Evolutionary conservation across 352 stramenopile species (phyloP).

Genomic region (Phytopythium chamaehyphon): DNA sequence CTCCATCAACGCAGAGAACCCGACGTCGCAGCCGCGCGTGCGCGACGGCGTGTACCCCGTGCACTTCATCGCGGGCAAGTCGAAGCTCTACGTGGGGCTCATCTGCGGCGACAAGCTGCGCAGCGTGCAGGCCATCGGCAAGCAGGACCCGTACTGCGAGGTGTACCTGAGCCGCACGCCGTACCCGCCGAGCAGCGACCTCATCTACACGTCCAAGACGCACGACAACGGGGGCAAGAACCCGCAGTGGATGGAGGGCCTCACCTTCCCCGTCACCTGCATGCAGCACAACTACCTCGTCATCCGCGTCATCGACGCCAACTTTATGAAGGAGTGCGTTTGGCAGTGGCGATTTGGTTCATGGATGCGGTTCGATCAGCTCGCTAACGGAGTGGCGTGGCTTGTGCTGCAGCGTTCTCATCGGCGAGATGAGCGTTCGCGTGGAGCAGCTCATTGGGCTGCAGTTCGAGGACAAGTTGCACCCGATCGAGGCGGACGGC

Average conservation of each 20-base stretch:
- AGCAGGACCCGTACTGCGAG: constrained; percentile 70
- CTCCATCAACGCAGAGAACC: constrained; percentile 56
- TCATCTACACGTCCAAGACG: constrained; percentile 68
- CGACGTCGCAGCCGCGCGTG: constrained; percentile 48
- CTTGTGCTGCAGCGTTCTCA: constrained; percentile 37
- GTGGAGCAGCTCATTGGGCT: constrained; percentile 62
- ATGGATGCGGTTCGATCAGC: neutral
- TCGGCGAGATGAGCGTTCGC: constrained; percentile 65
- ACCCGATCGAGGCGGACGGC: constrained; percentile 65
- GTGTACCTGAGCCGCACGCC: constrained; percentile 57
- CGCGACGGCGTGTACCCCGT: constrained; percentile 71
- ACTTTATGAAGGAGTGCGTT: constrained; percentile 68
- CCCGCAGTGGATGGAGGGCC: constrained; percentile 65
- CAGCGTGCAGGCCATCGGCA: constrained; percentile 72
- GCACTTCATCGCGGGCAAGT: constrained; percentile 71
- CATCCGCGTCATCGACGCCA: constrained; percentile 80
- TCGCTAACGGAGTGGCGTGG: neutral
- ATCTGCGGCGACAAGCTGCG: constrained; percentile 70
- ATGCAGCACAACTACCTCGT: constrained; percentile 80
- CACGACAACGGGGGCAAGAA: constrained; percentile 84
- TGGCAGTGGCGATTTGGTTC: neutral
- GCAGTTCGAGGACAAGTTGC: constrained; percentile 69
- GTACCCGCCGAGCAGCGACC: constrained; percentile 33
- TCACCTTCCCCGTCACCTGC: constrained; percentile 55
- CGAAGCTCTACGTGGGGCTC: constrained; percentile 65